phyloP scores from a whole-genome alignment of 495 filamentous ascomycete species.

The Ascobolus immersus region DNA sequence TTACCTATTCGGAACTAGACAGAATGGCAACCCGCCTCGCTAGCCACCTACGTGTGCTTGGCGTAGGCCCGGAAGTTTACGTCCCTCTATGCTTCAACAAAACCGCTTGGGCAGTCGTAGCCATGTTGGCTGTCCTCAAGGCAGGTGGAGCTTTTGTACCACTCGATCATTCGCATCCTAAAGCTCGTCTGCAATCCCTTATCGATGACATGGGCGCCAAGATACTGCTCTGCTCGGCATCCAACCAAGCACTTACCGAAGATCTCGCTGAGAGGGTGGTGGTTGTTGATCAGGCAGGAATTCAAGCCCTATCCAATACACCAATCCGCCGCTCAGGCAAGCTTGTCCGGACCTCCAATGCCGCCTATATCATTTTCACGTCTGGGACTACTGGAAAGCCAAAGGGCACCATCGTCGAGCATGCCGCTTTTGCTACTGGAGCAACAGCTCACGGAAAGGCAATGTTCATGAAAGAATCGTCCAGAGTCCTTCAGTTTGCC shows the following conservation, averaged over 20 bases:
- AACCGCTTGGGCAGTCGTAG: constrained; percentile 27
- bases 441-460: constrained; percentile 24
- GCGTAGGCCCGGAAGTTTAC: constrained; percentile 23
- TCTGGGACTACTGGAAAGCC: constrained; percentile 17
- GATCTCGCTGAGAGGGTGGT: constrained; percentile 13
- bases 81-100: constrained; percentile 35
- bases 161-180: constrained; percentile 31
- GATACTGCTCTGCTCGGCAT: constrained; percentile 32
- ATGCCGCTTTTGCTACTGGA: constrained; percentile 16
- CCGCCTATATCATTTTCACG: constrained; percentile 32
- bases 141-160: constrained; percentile 34
- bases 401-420: constrained; percentile 23
- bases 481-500: constrained; percentile 39
- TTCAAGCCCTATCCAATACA: constrained; percentile 10
- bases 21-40: constrained; percentile 24
- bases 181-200: constrained; percentile 27
- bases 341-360: no score
- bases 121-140: constrained; percentile 30
- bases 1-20: constrained; percentile 32
- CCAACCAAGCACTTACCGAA: constrained; percentile 4
- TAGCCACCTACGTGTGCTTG: constrained; percentile 20
- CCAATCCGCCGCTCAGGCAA: constrained; percentile 17
- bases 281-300: constrained; percentile 17
- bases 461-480: constrained; percentile 23
- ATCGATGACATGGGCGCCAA: constrained; percentile 25